Evolutionary conservation across 257 asterid genomes (phyloP), one percentile per base, ranked within the genome.

Genomic region (Solanum raphanifolium): DNA sequence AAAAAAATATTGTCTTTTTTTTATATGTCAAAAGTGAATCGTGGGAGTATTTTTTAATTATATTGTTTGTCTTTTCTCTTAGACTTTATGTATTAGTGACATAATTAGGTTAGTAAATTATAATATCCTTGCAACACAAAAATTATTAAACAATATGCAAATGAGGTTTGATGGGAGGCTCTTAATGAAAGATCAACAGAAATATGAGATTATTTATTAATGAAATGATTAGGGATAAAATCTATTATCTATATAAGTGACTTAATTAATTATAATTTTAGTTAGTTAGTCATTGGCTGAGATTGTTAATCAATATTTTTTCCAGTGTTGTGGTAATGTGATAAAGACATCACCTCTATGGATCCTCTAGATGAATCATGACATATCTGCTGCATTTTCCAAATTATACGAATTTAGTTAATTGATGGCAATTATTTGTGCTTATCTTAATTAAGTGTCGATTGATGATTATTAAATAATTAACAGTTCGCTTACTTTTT

Each of bases 121-220:
- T 86, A 86, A 85, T 87, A 88, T 90, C 90, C 68, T 21, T 29
- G 48, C 31, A 52, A 73, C 46, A 83, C 34, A 60, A 69, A 75
- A 74, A 38, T 74, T 23, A 31, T 83, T 10, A 5, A 39, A 71
- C 16, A 7, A 60, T 38, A 85, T 16, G 41, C 68, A 46, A 46
- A 27, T 81, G 15, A 81, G 68, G 85, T 46, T 13, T 84, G 89
- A 91, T 89, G 83, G 90, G n/a, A 87, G 89, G 29, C 41, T 62
- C 81, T 76, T 29, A 83, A 87, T 20, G 41, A 60, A 62, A 76
- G 62, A 52, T 52, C 62, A 52, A 52, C 62, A 52, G 23, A 25
- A 39, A 83, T 41, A 29, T n/a, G 12, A 81, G 7, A 31, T 65
- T 16, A 55, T 84, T 84, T 38, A 88, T 55, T 46, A 82, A 2